Base-by-base conservation (phyloP, 495 filamentous ascomycete genomes). In the Podospora comata region DNA sequence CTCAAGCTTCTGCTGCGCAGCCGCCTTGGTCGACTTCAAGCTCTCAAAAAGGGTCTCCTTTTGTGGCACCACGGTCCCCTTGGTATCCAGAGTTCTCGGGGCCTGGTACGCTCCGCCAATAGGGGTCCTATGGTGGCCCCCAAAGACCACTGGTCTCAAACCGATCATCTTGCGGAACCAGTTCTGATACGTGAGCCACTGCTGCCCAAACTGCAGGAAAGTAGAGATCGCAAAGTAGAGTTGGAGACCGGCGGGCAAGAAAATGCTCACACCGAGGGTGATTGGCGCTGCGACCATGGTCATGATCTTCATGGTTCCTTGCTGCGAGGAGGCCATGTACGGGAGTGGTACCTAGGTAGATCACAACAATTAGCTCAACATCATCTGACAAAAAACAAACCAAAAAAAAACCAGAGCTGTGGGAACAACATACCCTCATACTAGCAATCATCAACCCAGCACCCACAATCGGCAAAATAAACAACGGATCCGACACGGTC, bases 401-500 rank as follows among this genome's bases (percentile, higher is more conserved):
- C 5, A 5, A 56, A 57, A 28, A 44, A 53, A 60, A 56, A 62
- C 65, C 62, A 30, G 67, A 23, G 19, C 7, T 18, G 53, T 9
- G 20, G 26, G 5, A 18, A 26, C 23, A 66, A 84, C 85, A 55
- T 83, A 92, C 89, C 79, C 79, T 83, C 34, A 91, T 76, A 63
- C 87, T 81, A 11, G 79, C 60, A 66, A 86, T 84, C 71, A 91
- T 81, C 11, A 83, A 61, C 2, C 70, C 66, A 2, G 84, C 81
- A 3, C 86, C 81, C 1, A 77, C 23, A 6, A 86, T 27, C 0
- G 95, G 95, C n/a, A 98, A 75, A 48, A 94, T 78, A 68, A 81
- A 91, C 60, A 80, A 86, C 0, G 96, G 94, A 77, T 99, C 95
- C 1, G 85, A 65, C 13, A 90, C 75, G 0, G 94, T 91, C 65